Evolutionary conservation across 441 rosid species (phyloP).

Genomic region (Viola pubescens): DNA sequence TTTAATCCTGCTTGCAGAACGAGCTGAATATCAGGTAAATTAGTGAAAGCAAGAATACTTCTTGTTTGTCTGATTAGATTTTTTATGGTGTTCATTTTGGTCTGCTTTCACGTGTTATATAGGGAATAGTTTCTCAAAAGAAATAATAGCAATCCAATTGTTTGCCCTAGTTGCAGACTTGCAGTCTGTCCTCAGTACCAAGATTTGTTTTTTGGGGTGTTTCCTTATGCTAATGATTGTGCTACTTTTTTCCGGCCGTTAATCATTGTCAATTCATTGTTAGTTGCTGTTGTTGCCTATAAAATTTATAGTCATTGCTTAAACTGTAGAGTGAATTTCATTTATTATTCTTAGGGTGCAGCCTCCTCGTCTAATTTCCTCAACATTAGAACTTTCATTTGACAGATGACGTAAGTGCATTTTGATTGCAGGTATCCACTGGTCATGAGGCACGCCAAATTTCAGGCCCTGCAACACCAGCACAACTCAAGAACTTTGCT

Average conservation of each 20-base stretch:
- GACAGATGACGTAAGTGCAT: conserved; percentile 12
- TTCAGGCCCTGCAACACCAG: conserved; percentile 72
- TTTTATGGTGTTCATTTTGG: background rate
- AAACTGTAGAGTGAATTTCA: background rate
- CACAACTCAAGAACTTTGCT: conserved; percentile 79
- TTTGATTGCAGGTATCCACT: conserved; percentile 71
- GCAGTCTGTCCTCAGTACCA: no score
- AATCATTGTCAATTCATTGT: background rate
- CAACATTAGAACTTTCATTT: background rate
- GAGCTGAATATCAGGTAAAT: conserved; percentile 91
- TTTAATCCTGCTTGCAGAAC: conserved; percentile 65
- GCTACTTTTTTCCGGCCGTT: background rate
- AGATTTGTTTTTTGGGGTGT: background rate
- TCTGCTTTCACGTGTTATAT: background rate
- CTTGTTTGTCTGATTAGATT: background rate
- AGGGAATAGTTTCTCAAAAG: background rate
- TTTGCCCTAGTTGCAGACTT: no score
- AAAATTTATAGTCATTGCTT: no score
- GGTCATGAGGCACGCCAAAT: conserved; percentile 94
- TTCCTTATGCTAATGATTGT: background rate
- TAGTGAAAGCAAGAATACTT: background rate
- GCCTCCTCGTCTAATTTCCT: no score
- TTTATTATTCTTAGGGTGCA: conserved; percentile 3
- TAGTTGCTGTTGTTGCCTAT: no score
- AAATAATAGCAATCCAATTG: no score